Percentiles rank a stretch among this genome's conserved stretches.
These are phyloP conservation scores for Salicornia ramosissima DNA, from an alignment of 148 eudicot species.

Conservation along the genomic window DNA sequence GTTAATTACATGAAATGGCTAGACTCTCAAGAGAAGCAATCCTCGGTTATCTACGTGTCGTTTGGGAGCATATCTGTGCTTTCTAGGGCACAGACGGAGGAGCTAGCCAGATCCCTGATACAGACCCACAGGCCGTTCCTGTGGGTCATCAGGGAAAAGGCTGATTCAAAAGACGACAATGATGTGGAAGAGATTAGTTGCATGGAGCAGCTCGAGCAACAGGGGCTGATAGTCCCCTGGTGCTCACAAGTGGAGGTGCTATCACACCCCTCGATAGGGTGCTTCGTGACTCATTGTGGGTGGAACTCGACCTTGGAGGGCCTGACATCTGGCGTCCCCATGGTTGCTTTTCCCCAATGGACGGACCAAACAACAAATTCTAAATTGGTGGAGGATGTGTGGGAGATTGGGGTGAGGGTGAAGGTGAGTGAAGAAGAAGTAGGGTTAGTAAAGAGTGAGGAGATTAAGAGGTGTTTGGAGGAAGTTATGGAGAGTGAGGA, in stretches of 20 bases:
- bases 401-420: slow-evolving; percentile 45
- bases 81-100: slow-evolving; percentile 36
- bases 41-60: slow-evolving; percentile 59
- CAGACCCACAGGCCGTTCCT: slow-evolving; percentile 41
- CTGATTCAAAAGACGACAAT: slow-evolving; percentile 1
- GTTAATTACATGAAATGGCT: slow-evolving; percentile 44
- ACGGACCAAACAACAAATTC: slow-evolving; percentile 53
- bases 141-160: slow-evolving; percentile 54
- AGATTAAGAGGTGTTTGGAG: slow-evolving; percentile 43
- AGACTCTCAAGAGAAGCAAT: slow-evolving; percentile 32
- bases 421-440: slow-evolving; percentile 22
- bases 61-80: slow-evolving; percentile 50
- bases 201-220: slow-evolving; percentile 33
- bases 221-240: slow-evolving; percentile 43
- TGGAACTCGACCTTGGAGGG: slow-evolving; percentile 66
- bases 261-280: slow-evolving; percentile 36
- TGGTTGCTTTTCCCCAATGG: slow-evolving; percentile 51
- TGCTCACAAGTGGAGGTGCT: slow-evolving; percentile 47
- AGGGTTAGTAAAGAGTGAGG: slow-evolving; percentile 36
- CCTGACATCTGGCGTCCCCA: slow-evolving; percentile 43
- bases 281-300: slow-evolving; percentile 62
- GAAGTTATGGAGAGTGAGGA: slow-evolving; percentile 35
- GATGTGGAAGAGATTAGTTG: slow-evolving; percentile 29
- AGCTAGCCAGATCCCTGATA: slow-evolving; percentile 45
- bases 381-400: slow-evolving; percentile 44